Percentiles rank a stretch among this genome's conserved stretches.
Conservation (phyloP, 2,329 filamentous ascomycete species). For the Phoma herbarum region DNA sequence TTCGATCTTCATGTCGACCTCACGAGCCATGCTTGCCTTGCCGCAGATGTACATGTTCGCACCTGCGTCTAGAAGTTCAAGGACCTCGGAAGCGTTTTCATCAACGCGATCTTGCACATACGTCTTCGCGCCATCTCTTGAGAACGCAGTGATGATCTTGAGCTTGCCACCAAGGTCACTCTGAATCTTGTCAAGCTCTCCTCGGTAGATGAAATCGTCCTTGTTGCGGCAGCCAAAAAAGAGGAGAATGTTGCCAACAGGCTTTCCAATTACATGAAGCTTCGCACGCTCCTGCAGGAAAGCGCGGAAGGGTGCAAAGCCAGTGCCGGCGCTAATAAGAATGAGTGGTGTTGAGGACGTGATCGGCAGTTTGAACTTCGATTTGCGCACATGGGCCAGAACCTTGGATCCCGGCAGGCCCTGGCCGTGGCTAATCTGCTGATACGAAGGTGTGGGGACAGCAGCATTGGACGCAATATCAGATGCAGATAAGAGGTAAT, state of each 20-base stretch:
- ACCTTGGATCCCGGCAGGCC: slow-evolving; percentile 36
- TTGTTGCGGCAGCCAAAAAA: slow-evolving; percentile 46
- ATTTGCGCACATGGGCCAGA: slow-evolving; percentile 54
- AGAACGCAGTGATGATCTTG: slow-evolving; percentile 40
- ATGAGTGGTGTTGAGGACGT: slow-evolving; percentile 58
- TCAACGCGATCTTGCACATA: slow-evolving; percentile 55
- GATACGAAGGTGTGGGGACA: slow-evolving; percentile 28
- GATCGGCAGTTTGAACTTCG: slow-evolving; percentile 58
- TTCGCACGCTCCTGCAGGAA: slow-evolving; percentile 49
- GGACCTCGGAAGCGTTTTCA: slow-evolving; percentile 41
- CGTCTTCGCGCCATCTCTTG: slow-evolving; percentile 27
- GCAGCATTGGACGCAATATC: slow-evolving; percentile 29
- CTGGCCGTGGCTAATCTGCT: slow-evolving; percentile 21
- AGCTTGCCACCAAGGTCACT: slow-evolving; percentile 34
- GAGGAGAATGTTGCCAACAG: slow-evolving; percentile 42
- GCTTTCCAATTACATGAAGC: slow-evolving; percentile 40
- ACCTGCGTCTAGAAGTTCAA: slow-evolving; percentile 49
- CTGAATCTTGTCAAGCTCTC: slow-evolving; percentile 36
- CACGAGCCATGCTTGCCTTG: slow-evolving; percentile 53
- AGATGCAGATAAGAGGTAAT: slow-evolving; percentile 49
- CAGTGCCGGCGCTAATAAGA: slow-evolving; percentile 51
- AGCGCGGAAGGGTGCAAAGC: slow-evolving; percentile 47
- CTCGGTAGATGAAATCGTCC: slow-evolving; percentile 47
- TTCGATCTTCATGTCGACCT: slow-evolving; percentile 53
- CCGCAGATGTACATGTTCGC: slow-evolving; percentile 55